phyloP scores from a whole-genome alignment of 768 basidiomycete genomes.

The Agaricus blazei region DNA sequence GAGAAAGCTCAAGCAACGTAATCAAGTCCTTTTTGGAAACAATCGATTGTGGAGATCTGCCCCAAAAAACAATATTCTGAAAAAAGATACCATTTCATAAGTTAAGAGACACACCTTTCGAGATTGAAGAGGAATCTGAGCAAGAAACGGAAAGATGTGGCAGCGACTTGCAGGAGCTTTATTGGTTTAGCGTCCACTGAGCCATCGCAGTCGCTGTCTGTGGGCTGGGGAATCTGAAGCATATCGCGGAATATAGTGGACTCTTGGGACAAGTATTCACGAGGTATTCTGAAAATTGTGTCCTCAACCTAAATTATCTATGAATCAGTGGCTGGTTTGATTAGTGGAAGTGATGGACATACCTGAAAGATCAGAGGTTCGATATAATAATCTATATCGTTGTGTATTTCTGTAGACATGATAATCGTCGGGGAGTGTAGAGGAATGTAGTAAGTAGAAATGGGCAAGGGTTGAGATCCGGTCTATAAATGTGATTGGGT shows the following conservation, averaged over 20 bases:
- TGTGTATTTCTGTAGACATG: background rate
- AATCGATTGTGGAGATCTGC: background rate
- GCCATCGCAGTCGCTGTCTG: background rate
- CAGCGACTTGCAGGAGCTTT: background rate
- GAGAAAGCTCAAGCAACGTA: conserved; percentile 31
- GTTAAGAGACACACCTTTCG: background rate
- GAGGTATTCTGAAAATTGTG: conserved; percentile 32
- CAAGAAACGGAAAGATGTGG: conserved; percentile 8
- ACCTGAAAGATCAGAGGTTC: conserved; percentile 1
- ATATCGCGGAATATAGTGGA: conserved; percentile 29
- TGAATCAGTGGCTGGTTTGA: background rate
- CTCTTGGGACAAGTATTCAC: conserved; percentile 25
- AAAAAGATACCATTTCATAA: background rate
- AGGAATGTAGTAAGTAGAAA: background rate
- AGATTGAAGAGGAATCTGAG: conserved; percentile 6
- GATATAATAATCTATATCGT: background rate
- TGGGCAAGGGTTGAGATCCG: background rate
- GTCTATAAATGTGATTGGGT: background rate
- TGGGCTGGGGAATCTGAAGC: conserved; percentile 24
- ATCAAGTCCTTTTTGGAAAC: conserved; percentile 27
- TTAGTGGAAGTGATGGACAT: conserved; percentile 5
- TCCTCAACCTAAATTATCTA: conserved; percentile 28
- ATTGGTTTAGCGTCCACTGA: background rate
- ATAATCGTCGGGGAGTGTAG: background rate
- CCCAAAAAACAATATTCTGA: background rate